These are phyloP conservation scores for Hydrangea macrophylla DNA, from an alignment of 148 eudicot species.

Conservation along the genomic window DNA sequence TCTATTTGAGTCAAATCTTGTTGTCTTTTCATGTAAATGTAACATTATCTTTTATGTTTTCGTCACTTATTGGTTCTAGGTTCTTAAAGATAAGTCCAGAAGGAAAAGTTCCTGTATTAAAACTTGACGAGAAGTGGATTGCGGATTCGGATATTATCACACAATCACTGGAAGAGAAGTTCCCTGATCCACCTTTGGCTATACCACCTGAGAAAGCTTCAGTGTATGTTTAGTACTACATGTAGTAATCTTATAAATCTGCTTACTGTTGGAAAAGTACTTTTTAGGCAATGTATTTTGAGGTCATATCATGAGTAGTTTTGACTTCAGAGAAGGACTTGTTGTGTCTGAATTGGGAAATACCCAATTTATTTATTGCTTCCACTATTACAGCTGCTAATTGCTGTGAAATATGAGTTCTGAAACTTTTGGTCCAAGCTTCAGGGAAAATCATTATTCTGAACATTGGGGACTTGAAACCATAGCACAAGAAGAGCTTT, in stretches of 20 bases:
- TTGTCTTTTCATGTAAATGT: background rate
- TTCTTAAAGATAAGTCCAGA: slow-evolving; percentile 74
- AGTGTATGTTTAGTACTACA: slow-evolving; percentile 37
- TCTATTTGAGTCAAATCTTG: background rate
- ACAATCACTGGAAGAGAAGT: slow-evolving; percentile 70
- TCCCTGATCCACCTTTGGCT: slow-evolving; percentile 71
- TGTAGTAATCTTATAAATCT: background rate
- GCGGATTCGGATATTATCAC: slow-evolving; percentile 92
- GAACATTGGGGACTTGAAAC: background rate
- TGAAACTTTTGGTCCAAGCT: background rate
- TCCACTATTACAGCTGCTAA: background rate
- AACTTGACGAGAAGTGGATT: slow-evolving; percentile 87
- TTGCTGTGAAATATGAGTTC: background rate
- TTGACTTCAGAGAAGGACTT: background rate
- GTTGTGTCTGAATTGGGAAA: background rate
- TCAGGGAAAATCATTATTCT: background rate
- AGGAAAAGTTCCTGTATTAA: slow-evolving; percentile 87
- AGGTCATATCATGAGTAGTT: background rate
- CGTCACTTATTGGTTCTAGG: slow-evolving; percentile 34
- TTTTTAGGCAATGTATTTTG: background rate
- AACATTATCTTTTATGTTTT: background rate
- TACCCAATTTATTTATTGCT: background rate
- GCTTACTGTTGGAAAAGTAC: background rate
- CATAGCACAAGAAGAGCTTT: background rate
- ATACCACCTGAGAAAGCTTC: slow-evolving; percentile 84